These are phyloP conservation scores for Carex pumila DNA, from an alignment of 176 grass and related monocot genomes.

Conservation along the genomic window DNA sequence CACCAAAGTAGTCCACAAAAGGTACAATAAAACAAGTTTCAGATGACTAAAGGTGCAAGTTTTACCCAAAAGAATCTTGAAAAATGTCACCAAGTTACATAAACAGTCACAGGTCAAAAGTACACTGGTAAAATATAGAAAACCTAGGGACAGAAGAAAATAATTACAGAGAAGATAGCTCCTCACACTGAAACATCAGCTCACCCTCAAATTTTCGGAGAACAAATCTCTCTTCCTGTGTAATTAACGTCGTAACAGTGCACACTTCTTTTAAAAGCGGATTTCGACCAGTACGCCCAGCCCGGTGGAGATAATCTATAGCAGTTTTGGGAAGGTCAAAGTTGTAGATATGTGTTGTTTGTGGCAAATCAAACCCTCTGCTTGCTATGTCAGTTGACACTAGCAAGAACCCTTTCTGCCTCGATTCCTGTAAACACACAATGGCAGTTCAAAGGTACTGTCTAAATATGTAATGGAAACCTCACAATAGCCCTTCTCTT, in stretches of 20 bases:
- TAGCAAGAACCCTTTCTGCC: slow-evolving; percentile 56
- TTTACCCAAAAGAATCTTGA: neutral
- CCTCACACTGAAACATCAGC: slow-evolving; percentile 55
- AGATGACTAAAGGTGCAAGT: neutral
- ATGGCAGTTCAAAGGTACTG: neutral
- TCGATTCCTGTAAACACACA: slow-evolving; percentile 46
- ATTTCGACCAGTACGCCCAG: slow-evolving; percentile 66
- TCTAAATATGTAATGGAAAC: neutral
- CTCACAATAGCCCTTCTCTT: neutral
- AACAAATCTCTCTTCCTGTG: slow-evolving; percentile 61
- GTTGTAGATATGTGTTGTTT: slow-evolving; percentile 87
- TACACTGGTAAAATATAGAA: neutral
- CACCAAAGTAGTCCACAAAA: neutral
- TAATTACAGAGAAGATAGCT: slow-evolving; percentile 18
- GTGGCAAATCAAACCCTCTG: slow-evolving; percentile 86
- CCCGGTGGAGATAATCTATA: slow-evolving; percentile 63
- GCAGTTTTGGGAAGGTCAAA: slow-evolving; percentile 82
- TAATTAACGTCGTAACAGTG: slow-evolving; percentile 57
- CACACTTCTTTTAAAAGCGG: slow-evolving; percentile 63
- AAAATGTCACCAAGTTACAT: neutral
- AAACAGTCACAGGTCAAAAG: neutral
- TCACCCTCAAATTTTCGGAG: slow-evolving; percentile 73
- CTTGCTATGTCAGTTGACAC: slow-evolving; percentile 76
- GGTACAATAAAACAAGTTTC: neutral
- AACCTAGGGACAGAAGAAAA: neutral